phyloP scores from a whole-genome alignment of 306 rosid species.

The Senna siamea region DNA sequence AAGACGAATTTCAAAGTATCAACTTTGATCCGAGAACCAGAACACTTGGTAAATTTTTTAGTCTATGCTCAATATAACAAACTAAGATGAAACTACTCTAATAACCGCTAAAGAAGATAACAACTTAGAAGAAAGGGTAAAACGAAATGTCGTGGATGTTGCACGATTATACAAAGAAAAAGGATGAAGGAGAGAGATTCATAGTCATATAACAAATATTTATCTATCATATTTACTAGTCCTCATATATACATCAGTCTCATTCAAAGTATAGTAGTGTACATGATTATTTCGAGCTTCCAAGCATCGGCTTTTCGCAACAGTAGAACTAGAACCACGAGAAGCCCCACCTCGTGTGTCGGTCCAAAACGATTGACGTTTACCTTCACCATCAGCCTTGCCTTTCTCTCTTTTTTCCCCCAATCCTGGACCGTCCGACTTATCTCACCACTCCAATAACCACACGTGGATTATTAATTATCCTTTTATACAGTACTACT shows the following conservation, averaged over 20 bases:
- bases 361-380: slow-evolving; percentile 48
- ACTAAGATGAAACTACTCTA: no score
- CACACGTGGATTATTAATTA: slow-evolving; percentile 4
- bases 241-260: slow-evolving; percentile 52
- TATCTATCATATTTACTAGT: slow-evolving; percentile 5
- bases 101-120: neutral
- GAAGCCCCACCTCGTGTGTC: slow-evolving; percentile 31
- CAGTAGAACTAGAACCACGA: neutral
- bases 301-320: neutral
- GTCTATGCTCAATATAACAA: no score
- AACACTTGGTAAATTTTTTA: neutral
- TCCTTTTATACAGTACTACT: slow-evolving; percentile 13
- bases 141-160: slow-evolving; percentile 16
- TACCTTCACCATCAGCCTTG: slow-evolving; percentile 16
- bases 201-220: no score
- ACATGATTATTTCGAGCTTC: slow-evolving; percentile 39
- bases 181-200: neutral
- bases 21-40: neutral
- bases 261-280: slow-evolving; percentile 23
- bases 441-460: slow-evolving; percentile 11
- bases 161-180: no score
- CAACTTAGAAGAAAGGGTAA: neutral
- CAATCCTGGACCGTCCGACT: slow-evolving; percentile 32
- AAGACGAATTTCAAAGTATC: neutral
- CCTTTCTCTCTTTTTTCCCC: slow-evolving; percentile 17